Evolutionary conservation across 768 basidiomycete genomes (phyloP).

Genomic region (Rubroboletus satanas): DNA sequence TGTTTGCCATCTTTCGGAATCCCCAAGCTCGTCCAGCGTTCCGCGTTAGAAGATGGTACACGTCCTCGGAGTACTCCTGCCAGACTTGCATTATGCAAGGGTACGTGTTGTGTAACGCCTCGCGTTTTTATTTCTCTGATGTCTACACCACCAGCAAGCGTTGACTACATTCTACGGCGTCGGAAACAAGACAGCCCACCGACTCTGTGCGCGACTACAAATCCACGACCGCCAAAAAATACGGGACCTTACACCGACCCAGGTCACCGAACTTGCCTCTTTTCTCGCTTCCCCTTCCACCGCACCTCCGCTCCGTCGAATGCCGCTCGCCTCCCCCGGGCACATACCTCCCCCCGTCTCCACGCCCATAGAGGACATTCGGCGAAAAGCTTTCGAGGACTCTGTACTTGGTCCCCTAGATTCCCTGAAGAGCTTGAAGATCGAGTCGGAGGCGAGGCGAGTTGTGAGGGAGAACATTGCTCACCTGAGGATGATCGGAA

Average conservation of each 20-base stretch:
- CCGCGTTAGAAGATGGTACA: conserved; percentile 58
- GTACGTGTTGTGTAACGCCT: conserved; percentile 41
- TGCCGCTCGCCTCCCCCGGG: conserved; percentile 58
- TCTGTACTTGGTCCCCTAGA: conserved; percentile 44
- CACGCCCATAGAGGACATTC: conserved; percentile 29
- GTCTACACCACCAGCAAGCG: conserved; percentile 59
- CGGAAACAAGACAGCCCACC: conserved; percentile 66
- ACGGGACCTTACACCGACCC: conserved; percentile 74
- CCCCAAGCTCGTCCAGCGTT: not conserved
- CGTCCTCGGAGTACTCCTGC: conserved; percentile 79
- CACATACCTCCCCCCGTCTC: conserved; percentile 48
- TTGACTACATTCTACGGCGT: conserved; percentile 88
- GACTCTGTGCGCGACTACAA: conserved; percentile 87
- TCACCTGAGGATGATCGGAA: conserved; percentile 91
- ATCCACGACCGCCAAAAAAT: conserved; percentile 86
- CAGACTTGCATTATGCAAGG: conserved; percentile 71
- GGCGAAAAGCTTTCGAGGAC: conserved; percentile 30
- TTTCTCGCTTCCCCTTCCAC: conserved; percentile 90
- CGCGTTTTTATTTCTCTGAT: not conserved
- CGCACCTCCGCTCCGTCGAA: conserved; percentile 58
- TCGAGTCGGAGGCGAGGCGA: conserved; percentile 83
- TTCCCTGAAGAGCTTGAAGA: conserved; percentile 67
- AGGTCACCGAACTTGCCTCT: conserved; percentile 89
- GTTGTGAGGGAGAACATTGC: conserved; percentile 87
- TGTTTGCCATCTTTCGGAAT: not conserved